Evolutionary conservation across 106 monocot genomes (phyloP), one percentile per base, ranked within the genome.

Genomic region (Alisma plantagoaquatica): DNA sequence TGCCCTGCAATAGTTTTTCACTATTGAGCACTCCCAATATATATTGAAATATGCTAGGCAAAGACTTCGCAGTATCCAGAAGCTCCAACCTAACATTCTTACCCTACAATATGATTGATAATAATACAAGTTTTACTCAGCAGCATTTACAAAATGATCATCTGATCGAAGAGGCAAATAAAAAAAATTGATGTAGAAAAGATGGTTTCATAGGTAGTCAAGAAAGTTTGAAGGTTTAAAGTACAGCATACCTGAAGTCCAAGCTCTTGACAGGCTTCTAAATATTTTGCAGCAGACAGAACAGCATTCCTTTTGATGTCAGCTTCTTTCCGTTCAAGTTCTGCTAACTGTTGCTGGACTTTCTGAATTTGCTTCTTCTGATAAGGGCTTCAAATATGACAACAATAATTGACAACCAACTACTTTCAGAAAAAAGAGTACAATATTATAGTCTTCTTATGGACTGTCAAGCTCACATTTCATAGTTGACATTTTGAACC

Each of bases 401-500:
- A 22, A 63, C 23, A n/a, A n/a, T n/a, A n/a, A n/a, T n/a, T n/a
- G n/a, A n/a, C n/a, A n/a, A n/a, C n/a, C n/a, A n/a, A n/a, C n/a
- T n/a, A n/a, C n/a, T n/a, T n/a, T n/a, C n/a, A n/a, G n/a, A n/a
- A n/a, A n/a, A n/a, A n/a, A n/a, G n/a, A n/a, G n/a, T n/a, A n/a
- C n/a, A n/a, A n/a, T n/a, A n/a, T n/a, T n/a, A n/a, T n/a, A n/a
- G n/a, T n/a, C n/a, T n/a, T n/a, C n/a, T n/a, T n/a, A n/a, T n/a
- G n/a, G n/a, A n/a, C n/a, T n/a, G n/a, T 23, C 52, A 69, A 60
- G 28, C 70, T 53, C 85, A 98, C 98, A 98, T 90, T 76, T 98
- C 98, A 70, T 98, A 98, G 60, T 81, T 90, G 16, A 90, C 85
- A 77, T 98, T 98, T 61, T 98, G 90, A 23, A 71, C 49, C 76